Evolutionary conservation across 371 early-diverging fungal species (phyloP).

Genomic region (Scutellospora calospora): DNA sequence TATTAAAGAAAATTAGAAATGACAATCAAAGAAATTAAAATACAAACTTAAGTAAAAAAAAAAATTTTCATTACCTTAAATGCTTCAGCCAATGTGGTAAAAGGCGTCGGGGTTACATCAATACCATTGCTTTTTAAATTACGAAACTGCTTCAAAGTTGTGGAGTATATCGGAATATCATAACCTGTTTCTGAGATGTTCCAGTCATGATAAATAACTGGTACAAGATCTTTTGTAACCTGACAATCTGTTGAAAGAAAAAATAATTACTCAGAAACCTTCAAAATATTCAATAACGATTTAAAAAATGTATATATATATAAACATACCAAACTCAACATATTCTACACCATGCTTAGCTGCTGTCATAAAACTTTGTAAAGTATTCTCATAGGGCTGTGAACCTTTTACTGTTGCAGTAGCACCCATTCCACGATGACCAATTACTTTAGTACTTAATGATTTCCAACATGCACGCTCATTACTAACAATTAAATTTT

Average conservation of each 20-base stretch:
- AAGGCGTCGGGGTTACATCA: slow-evolving; percentile 78
- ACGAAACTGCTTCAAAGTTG: slow-evolving; percentile 81
- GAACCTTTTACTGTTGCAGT: slow-evolving; percentile 60
- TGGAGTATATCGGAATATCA: slow-evolving; percentile 77
- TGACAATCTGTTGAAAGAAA: slow-evolving; percentile 80
- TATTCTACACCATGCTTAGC: slow-evolving; percentile 88
- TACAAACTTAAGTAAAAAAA: slow-evolving; percentile 7
- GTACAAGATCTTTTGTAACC: slow-evolving; percentile 89
- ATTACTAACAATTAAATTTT: slow-evolving; percentile 64
- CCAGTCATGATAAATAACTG: slow-evolving; percentile 97
- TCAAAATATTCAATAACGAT: too few relatives aligned
- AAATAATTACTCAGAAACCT: too few relatives aligned
- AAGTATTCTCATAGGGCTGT: slow-evolving; percentile 95
- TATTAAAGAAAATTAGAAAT: not conserved
- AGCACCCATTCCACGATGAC: slow-evolving; percentile 97
- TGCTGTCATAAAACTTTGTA: slow-evolving; percentile 90
- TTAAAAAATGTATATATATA: not conserved
- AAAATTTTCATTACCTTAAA: slow-evolving; percentile 70
- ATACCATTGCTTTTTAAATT: slow-evolving; percentile 49
- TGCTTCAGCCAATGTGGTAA: slow-evolving; percentile 83
- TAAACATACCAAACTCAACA: slow-evolving; percentile 87
- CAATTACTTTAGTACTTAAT: slow-evolving; percentile 79
- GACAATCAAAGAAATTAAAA: not conserved
- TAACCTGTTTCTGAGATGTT: slow-evolving; percentile 87
- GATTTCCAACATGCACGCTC: slow-evolving; percentile 73